Evolutionary conservation across 441 rosid genomes (phyloP).

Genomic region (Croton setiger): DNA sequence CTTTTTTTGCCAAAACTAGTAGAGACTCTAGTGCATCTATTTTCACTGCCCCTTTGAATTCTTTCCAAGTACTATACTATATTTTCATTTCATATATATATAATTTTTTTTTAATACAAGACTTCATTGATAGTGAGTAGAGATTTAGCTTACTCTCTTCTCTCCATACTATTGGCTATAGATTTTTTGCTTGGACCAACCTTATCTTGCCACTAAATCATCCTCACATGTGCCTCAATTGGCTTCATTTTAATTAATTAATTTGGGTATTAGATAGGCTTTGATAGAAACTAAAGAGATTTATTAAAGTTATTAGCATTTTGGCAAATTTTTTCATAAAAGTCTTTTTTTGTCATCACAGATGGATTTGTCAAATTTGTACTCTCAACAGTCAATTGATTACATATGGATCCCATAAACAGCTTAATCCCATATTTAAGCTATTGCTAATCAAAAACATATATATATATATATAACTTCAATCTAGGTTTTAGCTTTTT

Average conservation of each 20-base stretch:
- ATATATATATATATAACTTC: no score
- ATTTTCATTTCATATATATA: conserved; percentile 13
- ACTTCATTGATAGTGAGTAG: conserved; percentile 11
- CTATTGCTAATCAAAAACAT: no score
- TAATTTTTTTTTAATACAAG: background rate
- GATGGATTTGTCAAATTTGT: no score
- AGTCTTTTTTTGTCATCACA: background rate
- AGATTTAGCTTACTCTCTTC: conserved; percentile 17
- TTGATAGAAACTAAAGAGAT: background rate
- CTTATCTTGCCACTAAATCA: conserved; percentile 6
- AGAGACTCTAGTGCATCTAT: conserved; percentile 13
- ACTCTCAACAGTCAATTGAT: no score
- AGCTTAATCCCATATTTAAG: background rate
- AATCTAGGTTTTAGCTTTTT: no score
- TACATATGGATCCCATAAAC: background rate
- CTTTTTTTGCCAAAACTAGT: conserved; percentile 30
- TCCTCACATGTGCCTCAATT: background rate
- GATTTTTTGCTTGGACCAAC: conserved; percentile 8
- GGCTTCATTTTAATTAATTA: background rate
- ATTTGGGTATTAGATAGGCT: background rate
- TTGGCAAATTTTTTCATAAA: background rate
- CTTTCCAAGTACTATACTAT: conserved; percentile 16
- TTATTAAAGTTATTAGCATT: background rate
- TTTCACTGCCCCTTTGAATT: conserved; percentile 23
- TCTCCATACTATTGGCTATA: conserved; percentile 16